Evolutionary conservation across 2,329 filamentous ascomycete genomes (phyloP), one percentile per base, ranked within the genome.

Genomic region (Clonostachys byssicola): DNA sequence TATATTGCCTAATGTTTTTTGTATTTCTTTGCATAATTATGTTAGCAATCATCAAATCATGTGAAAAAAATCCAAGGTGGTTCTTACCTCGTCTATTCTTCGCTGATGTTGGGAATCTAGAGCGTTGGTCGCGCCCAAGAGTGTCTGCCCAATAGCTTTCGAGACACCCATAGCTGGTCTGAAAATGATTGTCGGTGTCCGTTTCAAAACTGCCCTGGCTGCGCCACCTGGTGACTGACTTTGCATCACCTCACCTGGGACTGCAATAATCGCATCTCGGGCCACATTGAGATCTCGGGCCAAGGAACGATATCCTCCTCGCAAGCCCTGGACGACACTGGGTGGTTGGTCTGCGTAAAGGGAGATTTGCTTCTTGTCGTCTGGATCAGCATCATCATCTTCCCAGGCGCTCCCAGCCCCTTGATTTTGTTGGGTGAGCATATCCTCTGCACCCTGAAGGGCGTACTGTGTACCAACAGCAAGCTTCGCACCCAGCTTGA

Each of bases 401-500:
- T 86, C 85, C 67, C 73, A 79, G 13, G 66, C 66, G 30, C 66
- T 66, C 17, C 62, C 63, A 14, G 57, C 55, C 36, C 65, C 60
- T 12, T 65, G 65, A 43, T n/a, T 33, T 13, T 41, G 38, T 54
- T 73, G 71, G 14, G 68, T 73, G 38, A 96, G 75, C 51, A 96
- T 76, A 16, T 82, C 88, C 65, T 99, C 95, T 0, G 92, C 91
- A 16, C 88, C 88, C 60, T 96, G 88, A 2, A 99, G 79, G 14
- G 92, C 83, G n/a, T 88, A 94, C 60, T 97, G 94, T 4, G 95
- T 96, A 34, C 94, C 94, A 44, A 97, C 89, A 1, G 92, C 92
- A 44, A 97, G 75, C 66, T 96, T 97, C 42, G 94, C 94, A 12
- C 94, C 92, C 0, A 99, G 75, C 58, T 94, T 94, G 52, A 96